Conservation (phyloP, 2,329 filamentous ascomycete species). For the Penicillium verrucosum region DNA sequence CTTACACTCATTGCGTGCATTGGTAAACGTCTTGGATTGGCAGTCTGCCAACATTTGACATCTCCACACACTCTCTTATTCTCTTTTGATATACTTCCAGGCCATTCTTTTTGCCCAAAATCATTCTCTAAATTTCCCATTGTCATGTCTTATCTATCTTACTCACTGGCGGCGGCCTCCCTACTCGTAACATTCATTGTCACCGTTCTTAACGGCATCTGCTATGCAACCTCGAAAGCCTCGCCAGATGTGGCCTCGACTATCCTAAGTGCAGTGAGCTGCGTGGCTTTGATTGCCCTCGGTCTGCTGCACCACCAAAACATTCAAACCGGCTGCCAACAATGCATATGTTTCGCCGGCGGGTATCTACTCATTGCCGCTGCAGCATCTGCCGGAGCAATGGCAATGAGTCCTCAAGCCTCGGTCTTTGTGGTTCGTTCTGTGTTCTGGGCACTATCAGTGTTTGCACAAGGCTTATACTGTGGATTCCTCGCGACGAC, state of each 20-base stretch:
- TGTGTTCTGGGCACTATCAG: constrained; percentile 34
- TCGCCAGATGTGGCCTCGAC: constrained; percentile 25
- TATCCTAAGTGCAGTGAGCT: constrained; percentile 27
- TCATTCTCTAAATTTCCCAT: constrained; percentile 1
- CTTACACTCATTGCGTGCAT: constrained; percentile 6
- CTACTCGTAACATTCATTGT: constrained; percentile 24
- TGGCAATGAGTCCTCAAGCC: constrained; percentile 20
- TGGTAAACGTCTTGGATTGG: constrained; percentile 9
- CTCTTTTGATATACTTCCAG: background rate
- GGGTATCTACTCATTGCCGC: constrained; percentile 29
- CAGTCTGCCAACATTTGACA: constrained; percentile 8
- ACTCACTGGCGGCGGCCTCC: constrained; percentile 26
- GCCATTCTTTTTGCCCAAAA: background rate
- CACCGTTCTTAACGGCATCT: constrained; percentile 32
- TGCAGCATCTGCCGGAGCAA: constrained; percentile 27
- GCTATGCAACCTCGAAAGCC: constrained; percentile 22
- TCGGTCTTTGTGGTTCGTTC: constrained; percentile 36
- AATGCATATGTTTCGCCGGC: constrained; percentile 16
- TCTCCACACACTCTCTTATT: background rate
- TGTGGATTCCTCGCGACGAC: constrained; percentile 29
- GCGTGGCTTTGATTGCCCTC: constrained; percentile 22
- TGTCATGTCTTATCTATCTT: constrained; percentile 21
- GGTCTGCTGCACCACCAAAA: constrained; percentile 20
- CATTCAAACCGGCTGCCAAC: constrained; percentile 8
- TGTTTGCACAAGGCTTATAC: constrained; percentile 32